Evolutionary conservation across 139 green algal species (phyloP).

Genomic region (Micractinium sp.): DNA sequence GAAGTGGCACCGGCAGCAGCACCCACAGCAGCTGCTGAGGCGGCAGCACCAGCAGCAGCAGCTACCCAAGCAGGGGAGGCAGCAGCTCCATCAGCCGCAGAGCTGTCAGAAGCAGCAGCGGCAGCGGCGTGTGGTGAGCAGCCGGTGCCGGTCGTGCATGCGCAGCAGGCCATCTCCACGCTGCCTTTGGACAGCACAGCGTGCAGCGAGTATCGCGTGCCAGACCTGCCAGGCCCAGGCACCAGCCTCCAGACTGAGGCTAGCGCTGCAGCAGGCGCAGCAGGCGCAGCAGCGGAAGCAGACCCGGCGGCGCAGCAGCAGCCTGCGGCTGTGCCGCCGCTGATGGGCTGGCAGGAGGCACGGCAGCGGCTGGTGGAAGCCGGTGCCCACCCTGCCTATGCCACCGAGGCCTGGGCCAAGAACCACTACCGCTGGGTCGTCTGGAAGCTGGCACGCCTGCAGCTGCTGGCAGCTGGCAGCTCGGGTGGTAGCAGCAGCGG

Average conservation of each 20-base stretch:
- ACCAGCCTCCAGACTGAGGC: not conserved
- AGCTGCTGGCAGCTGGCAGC: conserved; percentile 17
- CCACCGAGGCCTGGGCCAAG: conserved; percentile 57
- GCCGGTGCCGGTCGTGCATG: not conserved
- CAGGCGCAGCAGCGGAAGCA: not conserved
- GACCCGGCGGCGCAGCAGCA: not conserved
- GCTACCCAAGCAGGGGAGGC: not conserved
- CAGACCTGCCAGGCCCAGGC: not conserved
- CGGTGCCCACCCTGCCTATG: conserved; percentile 49
- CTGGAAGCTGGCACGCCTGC: conserved; percentile 78
- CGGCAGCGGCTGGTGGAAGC: conserved; percentile 42
- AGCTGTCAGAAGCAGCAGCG: not conserved
- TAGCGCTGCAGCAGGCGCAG: not conserved
- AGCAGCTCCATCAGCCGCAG: not conserved
- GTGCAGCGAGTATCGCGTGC: not conserved
- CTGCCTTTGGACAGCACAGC: conserved; percentile 25
- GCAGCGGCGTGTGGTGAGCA: not conserved
- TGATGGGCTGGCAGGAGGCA: conserved; percentile 24
- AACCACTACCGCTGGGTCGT: conserved; percentile 77
- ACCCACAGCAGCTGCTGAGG: not conserved
- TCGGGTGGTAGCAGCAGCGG: not conserved
- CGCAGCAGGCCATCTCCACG: not conserved
- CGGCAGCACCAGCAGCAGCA: not conserved
- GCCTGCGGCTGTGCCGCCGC: not conserved
- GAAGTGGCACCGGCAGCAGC: not conserved